These are phyloP conservation scores for Cairneyella variabilis DNA, from an alignment of 495 filamentous ascomycete genomes.

Conservation along the genomic window DNA sequence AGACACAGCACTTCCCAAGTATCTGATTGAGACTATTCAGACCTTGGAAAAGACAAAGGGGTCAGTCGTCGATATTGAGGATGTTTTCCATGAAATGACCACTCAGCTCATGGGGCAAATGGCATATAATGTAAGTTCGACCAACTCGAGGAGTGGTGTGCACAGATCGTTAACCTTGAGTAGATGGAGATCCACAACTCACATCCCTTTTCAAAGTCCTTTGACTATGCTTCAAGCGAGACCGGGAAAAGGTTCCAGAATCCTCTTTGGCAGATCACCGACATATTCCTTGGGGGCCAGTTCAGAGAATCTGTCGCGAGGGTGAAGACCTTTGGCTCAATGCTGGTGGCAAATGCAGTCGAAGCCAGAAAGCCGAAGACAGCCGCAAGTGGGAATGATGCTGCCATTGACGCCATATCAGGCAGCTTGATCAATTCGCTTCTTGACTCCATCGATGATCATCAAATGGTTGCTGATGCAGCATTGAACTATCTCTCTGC, in stretches of 20 bases:
- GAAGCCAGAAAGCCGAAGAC: constrained; percentile 24
- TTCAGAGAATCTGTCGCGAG: constrained; percentile 42
- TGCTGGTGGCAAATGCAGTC: constrained; percentile 48
- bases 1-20: constrained; percentile 49
- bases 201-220: constrained; percentile 51
- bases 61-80: constrained; percentile 45
- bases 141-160: neutral
- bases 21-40: constrained; percentile 37
- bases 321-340: constrained; percentile 45
- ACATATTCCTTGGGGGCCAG: constrained; percentile 41
- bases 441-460: constrained; percentile 46
- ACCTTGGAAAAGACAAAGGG: constrained; percentile 27
- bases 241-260: constrained; percentile 59
- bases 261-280: constrained; percentile 53
- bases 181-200: constrained; percentile 57
- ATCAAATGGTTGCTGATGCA: constrained; percentile 49
- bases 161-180: too few relatives aligned
- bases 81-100: constrained; percentile 55
- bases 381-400: constrained; percentile 10
- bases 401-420: constrained; percentile 38
- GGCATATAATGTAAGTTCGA: constrained; percentile 50
- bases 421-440: constrained; percentile 54
- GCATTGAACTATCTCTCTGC: constrained; percentile 59
- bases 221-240: constrained; percentile 55
- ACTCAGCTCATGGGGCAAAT: constrained; percentile 57